phyloP scores from a whole-genome alignment of 2,329 filamentous ascomycete species.

The Aspergillus piperis region DNA sequence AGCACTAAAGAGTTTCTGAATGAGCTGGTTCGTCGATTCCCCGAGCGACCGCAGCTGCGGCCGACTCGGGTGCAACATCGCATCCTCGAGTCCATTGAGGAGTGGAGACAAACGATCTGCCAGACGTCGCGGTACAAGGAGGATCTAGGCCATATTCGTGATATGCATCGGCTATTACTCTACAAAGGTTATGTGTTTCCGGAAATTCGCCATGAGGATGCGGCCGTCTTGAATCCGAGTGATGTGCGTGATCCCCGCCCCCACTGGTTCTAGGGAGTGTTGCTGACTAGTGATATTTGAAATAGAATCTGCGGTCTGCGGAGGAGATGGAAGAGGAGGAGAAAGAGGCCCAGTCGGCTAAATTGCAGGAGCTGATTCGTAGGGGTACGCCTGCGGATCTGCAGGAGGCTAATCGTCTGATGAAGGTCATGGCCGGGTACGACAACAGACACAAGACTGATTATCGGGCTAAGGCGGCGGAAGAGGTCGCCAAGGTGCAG shows the following conservation, averaged over 20 bases:
- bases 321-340: slow-evolving; percentile 99
- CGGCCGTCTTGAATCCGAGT: slow-evolving; percentile 92
- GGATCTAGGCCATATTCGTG: slow-evolving; percentile 90
- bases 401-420: slow-evolving; percentile 93
- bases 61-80: slow-evolving; percentile 83
- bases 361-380: slow-evolving; percentile 93
- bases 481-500: slow-evolving; percentile 92
- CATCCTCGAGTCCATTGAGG: slow-evolving; percentile 94
- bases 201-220: slow-evolving; percentile 87
- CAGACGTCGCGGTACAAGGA: slow-evolving; percentile 97
- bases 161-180: slow-evolving; percentile 93
- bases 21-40: slow-evolving; percentile 93
- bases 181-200: slow-evolving; percentile 98
- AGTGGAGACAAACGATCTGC: slow-evolving; percentile 98
- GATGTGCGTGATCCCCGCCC: slow-evolving; percentile 65
- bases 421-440: slow-evolving; percentile 99
- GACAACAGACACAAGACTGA: slow-evolving; percentile 95
- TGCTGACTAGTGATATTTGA: slow-evolving; percentile 27
- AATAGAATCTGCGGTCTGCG: slow-evolving; percentile 85
- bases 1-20: slow-evolving; percentile 99
- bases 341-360: slow-evolving; percentile 91
- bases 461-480: slow-evolving; percentile 94
- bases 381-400: slow-evolving; percentile 88
- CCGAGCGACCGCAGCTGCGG: slow-evolving; percentile 85
- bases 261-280: slow-evolving; percentile 9